Evolutionary conservation across 2,329 filamentous ascomycete genomes (phyloP), one percentile per base, ranked within the genome.

Genomic region (Gaeumannomyces sp.): DNA sequence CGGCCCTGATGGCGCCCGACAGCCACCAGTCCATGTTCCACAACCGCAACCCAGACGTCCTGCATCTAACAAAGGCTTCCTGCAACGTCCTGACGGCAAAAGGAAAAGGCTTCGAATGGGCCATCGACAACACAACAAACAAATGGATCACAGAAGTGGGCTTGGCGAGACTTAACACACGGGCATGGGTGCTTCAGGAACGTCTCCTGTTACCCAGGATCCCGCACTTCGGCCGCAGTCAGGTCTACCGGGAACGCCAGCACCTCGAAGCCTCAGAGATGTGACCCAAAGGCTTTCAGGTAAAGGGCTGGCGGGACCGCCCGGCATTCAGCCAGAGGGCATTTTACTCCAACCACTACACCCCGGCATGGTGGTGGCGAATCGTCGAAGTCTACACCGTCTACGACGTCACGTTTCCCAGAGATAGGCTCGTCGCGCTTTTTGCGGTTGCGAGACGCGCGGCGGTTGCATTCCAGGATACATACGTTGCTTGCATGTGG

Each of bases 401-500:
- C 35, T 29, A 16, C 14, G 35, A 29, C 16, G 25, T 61, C n/a
- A 31, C 60, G 16, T 22, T 50, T 35, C 5, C 60, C 11, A 61
- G 16, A 22, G 60, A 61, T 31, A 19, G 38, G 28, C 31, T 61
- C 1, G 31, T 61, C 22, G 60, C 60, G 6, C 25, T 61, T 4
- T 53, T 35, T 28, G 60, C 25, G 19, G 8, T 61, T 19, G 35
- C 60, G 16, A 16, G 35, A 38, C 35, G 16, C 19, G 38, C 38
- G 14, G 38, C 38, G 14, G 14, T 8, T 16, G 35, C 35, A 2
- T 38, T 38, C n/a, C 60, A 53, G 28, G 60, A 61, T 22, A 53
- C 35, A 53, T 61, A 50, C 35, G 25, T 61, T 16, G 35, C 60
- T 25, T 38, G 38, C 45, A 53, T 61, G 35, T 61, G 27, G 38